These are phyloP conservation scores for Orychophragmus violaceus DNA, from an alignment of 345 rosid species.

Conservation along the genomic window DNA sequence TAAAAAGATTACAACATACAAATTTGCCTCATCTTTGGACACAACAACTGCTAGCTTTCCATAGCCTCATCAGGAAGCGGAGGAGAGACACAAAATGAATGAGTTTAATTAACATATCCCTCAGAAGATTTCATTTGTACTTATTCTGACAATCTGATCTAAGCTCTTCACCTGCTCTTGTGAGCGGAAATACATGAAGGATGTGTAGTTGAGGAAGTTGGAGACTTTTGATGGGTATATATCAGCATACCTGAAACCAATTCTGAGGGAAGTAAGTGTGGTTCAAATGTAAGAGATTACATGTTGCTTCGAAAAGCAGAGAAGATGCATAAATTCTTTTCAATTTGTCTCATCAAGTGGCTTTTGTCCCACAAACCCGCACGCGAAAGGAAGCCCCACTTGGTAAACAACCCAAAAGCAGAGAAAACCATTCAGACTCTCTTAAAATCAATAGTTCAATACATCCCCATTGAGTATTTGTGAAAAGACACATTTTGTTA, in stretches of 20 bases:
- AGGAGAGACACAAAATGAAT: neutral
- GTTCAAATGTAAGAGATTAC: neutral
- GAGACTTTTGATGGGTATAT: constrained; percentile 90
- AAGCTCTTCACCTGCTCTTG: constrained; percentile 75
- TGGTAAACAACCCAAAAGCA: constrained; percentile 20
- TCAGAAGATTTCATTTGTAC: neutral
- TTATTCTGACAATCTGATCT: neutral
- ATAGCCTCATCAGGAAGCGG: constrained; percentile 27
- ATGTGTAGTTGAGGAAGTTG: constrained; percentile 79
- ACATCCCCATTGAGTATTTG: no score
- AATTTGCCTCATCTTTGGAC: neutral
- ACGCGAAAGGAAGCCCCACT: constrained; percentile 96
- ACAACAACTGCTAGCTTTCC: constrained; percentile 16
- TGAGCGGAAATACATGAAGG: constrained; percentile 91
- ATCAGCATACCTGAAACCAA: constrained; percentile 74
- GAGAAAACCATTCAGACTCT: neutral
- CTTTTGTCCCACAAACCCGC: constrained; percentile 97
- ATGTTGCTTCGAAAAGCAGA: neutral
- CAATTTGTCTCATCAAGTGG: constrained; percentile 94
- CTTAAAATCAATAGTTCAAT: no score
- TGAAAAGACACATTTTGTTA: no score
- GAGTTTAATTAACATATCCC: neutral
- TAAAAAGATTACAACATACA: constrained; percentile 12
- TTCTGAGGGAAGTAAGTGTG: neutral
- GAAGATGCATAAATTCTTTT: constrained; percentile 45